phyloP scores from a whole-genome alignment of 805 yeast genomes.

The Wickerhamiella sergipiensis region DNA sequence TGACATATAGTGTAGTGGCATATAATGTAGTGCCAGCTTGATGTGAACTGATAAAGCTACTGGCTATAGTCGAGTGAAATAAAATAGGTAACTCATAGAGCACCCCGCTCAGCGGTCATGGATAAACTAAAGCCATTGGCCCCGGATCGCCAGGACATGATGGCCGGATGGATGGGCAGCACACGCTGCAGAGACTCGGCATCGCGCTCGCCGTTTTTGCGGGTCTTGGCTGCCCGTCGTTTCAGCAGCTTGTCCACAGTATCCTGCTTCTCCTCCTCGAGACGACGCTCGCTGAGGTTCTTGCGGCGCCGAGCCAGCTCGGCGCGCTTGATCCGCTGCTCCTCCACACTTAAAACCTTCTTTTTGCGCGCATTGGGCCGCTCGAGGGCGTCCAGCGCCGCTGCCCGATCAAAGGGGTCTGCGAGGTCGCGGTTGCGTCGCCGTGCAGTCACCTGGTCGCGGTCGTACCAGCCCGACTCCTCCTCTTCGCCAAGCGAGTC shows the following conservation, averaged over 20 bases:
- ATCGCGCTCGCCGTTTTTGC: conserved; percentile 13
- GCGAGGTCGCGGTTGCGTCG: conserved; percentile 22
- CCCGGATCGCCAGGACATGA: conserved; percentile 19
- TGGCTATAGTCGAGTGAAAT: too few relatives aligned
- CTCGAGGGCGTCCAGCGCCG: conserved; percentile 20
- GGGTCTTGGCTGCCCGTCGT: conserved; percentile 50
- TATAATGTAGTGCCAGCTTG: too few relatives aligned
- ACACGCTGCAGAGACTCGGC: conserved; percentile 10
- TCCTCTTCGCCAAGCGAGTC: conserved; percentile 18
- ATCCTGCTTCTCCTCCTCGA: conserved; percentile 88
- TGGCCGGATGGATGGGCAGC: conserved; percentile 21
- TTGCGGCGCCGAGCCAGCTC: conserved; percentile 83
- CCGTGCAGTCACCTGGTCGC: conserved; percentile 27
- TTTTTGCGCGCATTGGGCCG: conserved; percentile 28
- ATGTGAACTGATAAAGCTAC: too few relatives aligned
- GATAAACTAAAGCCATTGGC: conserved; percentile 13
- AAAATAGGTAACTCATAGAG: too few relatives aligned
- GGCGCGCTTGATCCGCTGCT: conserved; percentile 63
- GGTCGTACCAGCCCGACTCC: conserved; percentile 8
- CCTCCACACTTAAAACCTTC: conserved; percentile 65
- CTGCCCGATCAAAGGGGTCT: not conserved
- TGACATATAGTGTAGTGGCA: too few relatives aligned
- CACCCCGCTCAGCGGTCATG: conserved; percentile 16
- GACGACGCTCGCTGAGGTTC: conserved; percentile 63
- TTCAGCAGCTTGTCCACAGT: conserved; percentile 76